A percentile compares a stretch with the other conserved stretches of the same genome.
Evolutionary conservation across 148 eudicot genomes (phyloP).

Genomic region (Diospyros kaki): DNA sequence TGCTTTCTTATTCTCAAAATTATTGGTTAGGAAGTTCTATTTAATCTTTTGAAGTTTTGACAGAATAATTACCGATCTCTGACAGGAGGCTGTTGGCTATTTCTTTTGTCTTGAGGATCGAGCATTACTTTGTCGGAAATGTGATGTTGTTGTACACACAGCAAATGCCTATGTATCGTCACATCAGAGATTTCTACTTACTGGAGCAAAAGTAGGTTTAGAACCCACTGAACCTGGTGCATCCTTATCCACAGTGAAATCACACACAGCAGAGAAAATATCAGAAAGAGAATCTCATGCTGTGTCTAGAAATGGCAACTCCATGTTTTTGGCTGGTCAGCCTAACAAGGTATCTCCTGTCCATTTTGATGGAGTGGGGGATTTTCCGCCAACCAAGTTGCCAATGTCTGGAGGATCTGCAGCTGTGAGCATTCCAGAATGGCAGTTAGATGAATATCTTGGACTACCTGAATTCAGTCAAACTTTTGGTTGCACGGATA

Average conservation of each 20-base stretch:
- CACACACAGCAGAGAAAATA: conserved; percentile 35
- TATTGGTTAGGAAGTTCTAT: too few species aligned
- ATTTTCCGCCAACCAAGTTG: conserved; percentile 32
- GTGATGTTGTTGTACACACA: conserved; percentile 73
- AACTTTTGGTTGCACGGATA: conserved; percentile 31
- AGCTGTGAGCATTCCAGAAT: conserved; percentile 41
- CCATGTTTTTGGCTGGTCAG: conserved; percentile 26
- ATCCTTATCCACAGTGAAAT: conserved; percentile 42
- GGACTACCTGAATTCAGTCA: conserved; percentile 46
- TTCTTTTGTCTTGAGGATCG: conserved; percentile 73
- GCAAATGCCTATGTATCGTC: conserved; percentile 48
- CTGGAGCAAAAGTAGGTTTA: conserved; percentile 73
- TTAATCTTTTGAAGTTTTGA: too few species aligned
- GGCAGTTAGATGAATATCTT: conserved; percentile 58
- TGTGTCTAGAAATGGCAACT: conserved; percentile 23
- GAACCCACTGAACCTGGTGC: conserved; percentile 41
- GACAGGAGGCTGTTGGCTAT: conserved; percentile 72
- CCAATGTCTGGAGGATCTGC: conserved; percentile 44
- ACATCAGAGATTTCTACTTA: conserved; percentile 72
- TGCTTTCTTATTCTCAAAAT: too few species aligned
- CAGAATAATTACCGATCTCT: not conserved
- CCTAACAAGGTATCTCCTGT: conserved; percentile 18
- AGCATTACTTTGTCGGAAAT: conserved; percentile 68
- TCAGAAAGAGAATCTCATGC: conserved; percentile 33
- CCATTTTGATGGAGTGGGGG: conserved; percentile 30